Conservation (phyloP, 2,329 filamentous ascomycete genomes). For the Pyrenophora tritici-repentis region DNA sequence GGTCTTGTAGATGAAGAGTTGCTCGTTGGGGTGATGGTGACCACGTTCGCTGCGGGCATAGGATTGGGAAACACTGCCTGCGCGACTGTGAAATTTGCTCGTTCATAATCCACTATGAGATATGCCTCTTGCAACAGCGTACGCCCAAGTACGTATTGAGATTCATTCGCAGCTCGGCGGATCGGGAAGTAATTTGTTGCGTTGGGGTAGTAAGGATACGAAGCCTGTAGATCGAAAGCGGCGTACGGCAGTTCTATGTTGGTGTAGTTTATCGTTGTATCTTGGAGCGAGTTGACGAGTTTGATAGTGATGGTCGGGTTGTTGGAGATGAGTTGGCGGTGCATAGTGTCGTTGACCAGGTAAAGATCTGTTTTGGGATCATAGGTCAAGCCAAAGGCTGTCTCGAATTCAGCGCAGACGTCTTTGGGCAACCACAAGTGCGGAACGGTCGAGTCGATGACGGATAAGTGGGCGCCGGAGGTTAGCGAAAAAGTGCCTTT, state of each 20-base stretch:
- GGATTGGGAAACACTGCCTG: slow-evolving; percentile 44
- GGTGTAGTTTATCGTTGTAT: slow-evolving; percentile 44
- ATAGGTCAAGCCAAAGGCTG: slow-evolving; percentile 48
- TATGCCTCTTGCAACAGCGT: slow-evolving; percentile 71
- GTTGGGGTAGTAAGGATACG: slow-evolving; percentile 62
- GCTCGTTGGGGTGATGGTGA: slow-evolving; percentile 30
- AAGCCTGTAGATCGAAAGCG: slow-evolving; percentile 54
- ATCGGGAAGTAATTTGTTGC: slow-evolving; percentile 71
- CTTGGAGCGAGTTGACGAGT: slow-evolving; percentile 36
- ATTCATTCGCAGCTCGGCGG: slow-evolving; percentile 59
- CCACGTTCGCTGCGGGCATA: slow-evolving; percentile 34
- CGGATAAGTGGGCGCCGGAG: slow-evolving; percentile 37
- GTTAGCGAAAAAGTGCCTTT: slow-evolving; percentile 43
- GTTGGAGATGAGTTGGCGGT: slow-evolving; percentile 32
- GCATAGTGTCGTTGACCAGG: slow-evolving; percentile 46
- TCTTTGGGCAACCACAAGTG: slow-evolving; percentile 49
- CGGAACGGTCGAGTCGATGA: slow-evolving; percentile 50
- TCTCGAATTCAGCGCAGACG: slow-evolving; percentile 49
- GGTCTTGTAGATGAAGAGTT: neutral
- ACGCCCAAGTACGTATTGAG: slow-evolving; percentile 66
- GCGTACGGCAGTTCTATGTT: slow-evolving; percentile 55
- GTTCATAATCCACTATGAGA: slow-evolving; percentile 55
- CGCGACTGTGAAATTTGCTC: slow-evolving; percentile 52
- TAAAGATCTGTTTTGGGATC: slow-evolving; percentile 46
- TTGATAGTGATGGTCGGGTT: slow-evolving; percentile 49